These are phyloP conservation scores for Pseudoneurospora amorphoporcata DNA, from an alignment of 495 filamentous ascomycete genomes.

Conservation along the genomic window DNA sequence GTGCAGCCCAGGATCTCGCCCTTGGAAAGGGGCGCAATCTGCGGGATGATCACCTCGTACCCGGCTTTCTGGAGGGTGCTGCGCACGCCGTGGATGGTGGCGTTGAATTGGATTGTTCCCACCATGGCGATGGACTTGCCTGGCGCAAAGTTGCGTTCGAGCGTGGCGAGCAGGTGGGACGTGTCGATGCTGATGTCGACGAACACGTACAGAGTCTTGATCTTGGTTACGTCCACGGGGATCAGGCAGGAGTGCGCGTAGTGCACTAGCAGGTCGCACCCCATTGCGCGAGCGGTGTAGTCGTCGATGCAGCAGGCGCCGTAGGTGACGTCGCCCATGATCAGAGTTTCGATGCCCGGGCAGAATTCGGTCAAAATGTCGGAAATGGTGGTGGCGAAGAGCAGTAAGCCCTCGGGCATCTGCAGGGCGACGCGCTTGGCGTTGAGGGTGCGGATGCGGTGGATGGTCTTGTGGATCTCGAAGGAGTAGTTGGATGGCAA, in stretches of 20 bases:
- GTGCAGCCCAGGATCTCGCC: conserved; percentile 97
- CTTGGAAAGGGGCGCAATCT: conserved; percentile 83
- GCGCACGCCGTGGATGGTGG: conserved; percentile 76
- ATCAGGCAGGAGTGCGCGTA: conserved; percentile 97
- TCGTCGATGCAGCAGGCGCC: conserved; percentile 98
- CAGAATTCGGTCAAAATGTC: conserved; percentile 96
- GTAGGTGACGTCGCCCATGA: conserved; percentile 99
- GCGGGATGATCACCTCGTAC: conserved; percentile 75
- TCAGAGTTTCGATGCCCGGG: conserved; percentile 77
- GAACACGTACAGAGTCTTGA: conserved; percentile 95
- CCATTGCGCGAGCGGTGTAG: conserved; percentile 88
- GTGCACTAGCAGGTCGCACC: conserved; percentile 90
- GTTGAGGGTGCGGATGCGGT: conserved; percentile 69
- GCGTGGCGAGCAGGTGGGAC: conserved; percentile 67
- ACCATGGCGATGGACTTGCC: conserved; percentile 86
- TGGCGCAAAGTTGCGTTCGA: conserved; percentile 78
- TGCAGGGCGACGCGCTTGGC: conserved; percentile 81
- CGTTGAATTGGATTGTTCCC: conserved; percentile 98
- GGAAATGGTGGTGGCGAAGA: conserved; percentile 96
- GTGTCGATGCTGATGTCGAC: conserved; percentile 96
- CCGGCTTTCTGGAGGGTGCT: conserved; percentile 68
- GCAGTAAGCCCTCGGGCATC: conserved; percentile 88
- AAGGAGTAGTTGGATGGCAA: conserved; percentile 94
- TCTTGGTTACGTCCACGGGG: conserved; percentile 87
- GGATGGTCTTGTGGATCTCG: conserved; percentile 96